phyloP scores from a whole-genome alignment of 805 yeast species.

The Cyberlindnera euphorbiiphila region DNA sequence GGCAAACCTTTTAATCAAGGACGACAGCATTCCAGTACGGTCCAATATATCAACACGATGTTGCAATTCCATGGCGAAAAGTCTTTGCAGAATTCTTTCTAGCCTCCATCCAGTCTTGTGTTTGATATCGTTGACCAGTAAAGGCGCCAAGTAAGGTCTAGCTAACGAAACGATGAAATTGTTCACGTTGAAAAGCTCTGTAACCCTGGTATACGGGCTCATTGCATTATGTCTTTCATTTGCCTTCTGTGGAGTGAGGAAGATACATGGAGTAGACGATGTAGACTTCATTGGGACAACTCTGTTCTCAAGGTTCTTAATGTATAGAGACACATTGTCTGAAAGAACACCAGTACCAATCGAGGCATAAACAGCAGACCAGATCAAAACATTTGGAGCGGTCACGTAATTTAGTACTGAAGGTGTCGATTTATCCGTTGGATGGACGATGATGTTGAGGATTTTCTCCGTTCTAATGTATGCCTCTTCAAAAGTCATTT shows the following conservation, averaged over 20 bases:
- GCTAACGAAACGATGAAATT: slow-evolving; percentile 90
- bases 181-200: slow-evolving; percentile 92
- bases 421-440: slow-evolving; percentile 67
- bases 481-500: slow-evolving; percentile 91
- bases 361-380: slow-evolving; percentile 88
- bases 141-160: slow-evolving; percentile 89
- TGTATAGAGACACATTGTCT: slow-evolving; percentile 51
- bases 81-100: slow-evolving; percentile 34
- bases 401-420: slow-evolving; percentile 82
- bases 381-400: slow-evolving; percentile 84
- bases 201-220: slow-evolving; percentile 80
- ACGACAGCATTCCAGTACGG: slow-evolving; percentile 69
- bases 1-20: slow-evolving; percentile 66
- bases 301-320: slow-evolving; percentile 59
- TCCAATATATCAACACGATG: slow-evolving; percentile 81
- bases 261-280: slow-evolving; percentile 29
- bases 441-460: slow-evolving; percentile 81
- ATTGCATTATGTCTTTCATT: slow-evolving; percentile 39
- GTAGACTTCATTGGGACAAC: slow-evolving; percentile 46
- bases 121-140: slow-evolving; percentile 76
- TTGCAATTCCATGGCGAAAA: slow-evolving; percentile 65
- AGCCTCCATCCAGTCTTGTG: slow-evolving; percentile 49
- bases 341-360: slow-evolving; percentile 68
- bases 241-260: slow-evolving; percentile 45
- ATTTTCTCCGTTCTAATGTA: slow-evolving; percentile 73